Evolutionary conservation across 2,329 filamentous ascomycete genomes (phyloP).

Genomic region (Sphaceloma murrayae): DNA sequence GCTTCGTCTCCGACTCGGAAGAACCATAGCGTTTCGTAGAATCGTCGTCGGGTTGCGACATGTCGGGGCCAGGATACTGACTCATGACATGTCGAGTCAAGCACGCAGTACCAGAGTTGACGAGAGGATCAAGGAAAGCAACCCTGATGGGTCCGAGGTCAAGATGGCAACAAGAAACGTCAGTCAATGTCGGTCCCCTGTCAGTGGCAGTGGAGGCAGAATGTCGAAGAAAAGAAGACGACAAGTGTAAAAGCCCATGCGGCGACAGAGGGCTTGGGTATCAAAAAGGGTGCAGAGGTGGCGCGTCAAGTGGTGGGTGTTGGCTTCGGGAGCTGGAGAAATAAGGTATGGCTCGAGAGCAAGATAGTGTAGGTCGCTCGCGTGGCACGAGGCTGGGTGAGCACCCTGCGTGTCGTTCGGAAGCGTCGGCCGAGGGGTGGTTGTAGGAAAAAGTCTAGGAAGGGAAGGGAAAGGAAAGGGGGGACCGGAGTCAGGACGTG

Average conservation of each 20-base stretch:
- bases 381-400: slow-evolving; percentile 13
- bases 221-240: neutral
- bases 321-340: slow-evolving; percentile 12
- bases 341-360: slow-evolving; percentile 14
- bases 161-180: too few relatives aligned
- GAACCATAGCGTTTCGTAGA: slow-evolving; percentile 18
- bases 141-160: too few relatives aligned
- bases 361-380: slow-evolving; percentile 7
- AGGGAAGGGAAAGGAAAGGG: slow-evolving; percentile 1
- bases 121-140: too few relatives aligned
- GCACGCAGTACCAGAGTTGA: slow-evolving; percentile 7
- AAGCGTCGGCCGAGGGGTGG: slow-evolving; percentile 3
- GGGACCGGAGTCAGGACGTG: slow-evolving; percentile 11
- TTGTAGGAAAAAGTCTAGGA: neutral
- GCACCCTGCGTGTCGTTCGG: slow-evolving; percentile 14
- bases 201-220: slow-evolving; percentile 1
- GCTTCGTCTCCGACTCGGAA: slow-evolving; percentile 19
- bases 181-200: slow-evolving; percentile 1
- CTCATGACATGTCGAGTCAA: slow-evolving; percentile 18
- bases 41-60: slow-evolving; percentile 17
- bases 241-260: slow-evolving; percentile 7
- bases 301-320: slow-evolving; percentile 11
- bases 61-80: slow-evolving; percentile 18
- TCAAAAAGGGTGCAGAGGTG: slow-evolving; percentile 7
- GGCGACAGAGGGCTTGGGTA: slow-evolving; percentile 11